Conservation (phyloP, 139 green algal genomes). For the Pseudopediastrum boryanum region DNA sequence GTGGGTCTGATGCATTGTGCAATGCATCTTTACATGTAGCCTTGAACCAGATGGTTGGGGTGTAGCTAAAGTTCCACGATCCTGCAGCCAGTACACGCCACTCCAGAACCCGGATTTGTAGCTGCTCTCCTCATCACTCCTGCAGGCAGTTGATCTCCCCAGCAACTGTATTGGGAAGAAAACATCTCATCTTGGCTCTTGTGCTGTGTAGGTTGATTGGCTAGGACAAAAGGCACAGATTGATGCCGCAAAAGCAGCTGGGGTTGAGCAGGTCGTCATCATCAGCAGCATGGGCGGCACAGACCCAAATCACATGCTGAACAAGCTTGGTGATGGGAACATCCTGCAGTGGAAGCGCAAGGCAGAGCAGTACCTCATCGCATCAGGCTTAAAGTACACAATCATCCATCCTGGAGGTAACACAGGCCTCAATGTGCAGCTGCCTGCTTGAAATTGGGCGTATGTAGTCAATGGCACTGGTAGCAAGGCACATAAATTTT, state of each 20-base stretch:
- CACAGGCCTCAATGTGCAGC: neutral
- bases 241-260: conserved; percentile 74
- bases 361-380: conserved; percentile 86
- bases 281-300: conserved; percentile 80
- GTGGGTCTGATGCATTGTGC: too few relatives aligned
- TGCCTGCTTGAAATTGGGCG: neutral
- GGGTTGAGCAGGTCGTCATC: conserved; percentile 67
- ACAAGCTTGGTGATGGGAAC: conserved; percentile 73
- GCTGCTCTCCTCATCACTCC: too few relatives aligned
- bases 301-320: conserved; percentile 64
- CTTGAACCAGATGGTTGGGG: too few relatives aligned
- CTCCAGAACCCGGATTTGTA: too few relatives aligned
- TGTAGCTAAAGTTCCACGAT: too few relatives aligned
- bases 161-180: too few relatives aligned
- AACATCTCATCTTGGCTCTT: too few relatives aligned
- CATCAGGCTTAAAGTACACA: conserved; percentile 68
- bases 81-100: too few relatives aligned
- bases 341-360: conserved; percentile 90
- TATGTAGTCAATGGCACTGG: too few relatives aligned
- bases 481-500: too few relatives aligned
- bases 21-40: too few relatives aligned
- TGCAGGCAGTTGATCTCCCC: too few relatives aligned
- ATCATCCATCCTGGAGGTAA: conserved; percentile 86
- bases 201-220: conserved; percentile 93
- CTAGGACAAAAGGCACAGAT: conserved; percentile 84